Conservation (phyloP, 2,329 filamentous ascomycete species). For the Alternaria brassicicola region DNA sequence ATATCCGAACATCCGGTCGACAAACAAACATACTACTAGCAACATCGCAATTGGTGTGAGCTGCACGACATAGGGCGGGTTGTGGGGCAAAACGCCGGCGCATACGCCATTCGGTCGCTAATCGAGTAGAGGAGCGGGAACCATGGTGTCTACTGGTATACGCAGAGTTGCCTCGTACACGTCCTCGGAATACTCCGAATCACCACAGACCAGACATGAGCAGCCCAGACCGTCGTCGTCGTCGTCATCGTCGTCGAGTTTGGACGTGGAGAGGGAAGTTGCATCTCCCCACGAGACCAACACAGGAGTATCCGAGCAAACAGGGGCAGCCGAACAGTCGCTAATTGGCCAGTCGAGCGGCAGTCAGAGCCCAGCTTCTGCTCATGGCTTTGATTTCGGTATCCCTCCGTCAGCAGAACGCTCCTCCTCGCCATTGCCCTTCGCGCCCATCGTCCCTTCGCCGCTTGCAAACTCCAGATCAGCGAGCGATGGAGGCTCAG, state of each 20-base stretch:
- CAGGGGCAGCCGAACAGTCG: constrained; percentile 5
- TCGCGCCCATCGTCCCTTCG: constrained; percentile 17
- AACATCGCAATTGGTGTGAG: not conserved
- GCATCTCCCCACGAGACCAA: constrained; percentile 21
- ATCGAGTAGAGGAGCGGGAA: constrained; percentile 2
- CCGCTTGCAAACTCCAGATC: constrained; percentile 13
- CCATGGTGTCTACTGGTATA: constrained; percentile 35
- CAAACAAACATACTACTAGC: not conserved
- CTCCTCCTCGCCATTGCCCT: constrained; percentile 10
- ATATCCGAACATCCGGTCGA: not conserved
- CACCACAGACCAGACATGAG: constrained; percentile 19
- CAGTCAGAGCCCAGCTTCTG: constrained; percentile 12
- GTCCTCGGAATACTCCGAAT: constrained; percentile 17
- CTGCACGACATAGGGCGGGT: constrained; percentile 5
- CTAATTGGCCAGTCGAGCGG: not conserved
- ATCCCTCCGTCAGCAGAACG: not conserved
- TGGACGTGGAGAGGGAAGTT: constrained; percentile 30
- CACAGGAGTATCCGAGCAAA: constrained; percentile 5
- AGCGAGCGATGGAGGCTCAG: constrained; percentile 1
- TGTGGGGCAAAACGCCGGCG: constrained; percentile 4
- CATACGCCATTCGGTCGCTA: constrained; percentile 5
- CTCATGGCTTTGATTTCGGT: constrained; percentile 16
- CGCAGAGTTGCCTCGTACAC: constrained; percentile 27
- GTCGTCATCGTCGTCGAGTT: constrained; percentile 21
- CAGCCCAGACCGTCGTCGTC: constrained; percentile 31